phyloP scores from a whole-genome alignment of 23 red algal species.

The Porphyridium purpureum region DNA sequence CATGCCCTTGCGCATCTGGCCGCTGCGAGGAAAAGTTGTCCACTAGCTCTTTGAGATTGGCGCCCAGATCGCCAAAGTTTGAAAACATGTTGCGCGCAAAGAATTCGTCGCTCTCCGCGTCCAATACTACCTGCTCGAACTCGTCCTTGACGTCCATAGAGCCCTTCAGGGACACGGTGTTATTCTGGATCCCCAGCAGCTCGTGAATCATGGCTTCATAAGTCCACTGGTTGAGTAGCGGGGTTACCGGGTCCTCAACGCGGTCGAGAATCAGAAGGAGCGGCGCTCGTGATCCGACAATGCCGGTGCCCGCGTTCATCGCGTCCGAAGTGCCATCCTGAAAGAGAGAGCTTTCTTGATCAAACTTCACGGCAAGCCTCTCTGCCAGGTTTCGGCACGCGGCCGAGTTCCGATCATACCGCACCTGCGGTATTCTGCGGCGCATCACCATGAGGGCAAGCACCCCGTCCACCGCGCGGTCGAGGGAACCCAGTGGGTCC shows the following conservation, averaged over 20 bases:
- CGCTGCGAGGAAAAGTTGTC: conserved; percentile 76
- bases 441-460: conserved; percentile 26
- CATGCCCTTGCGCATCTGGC: neutral
- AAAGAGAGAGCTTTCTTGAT: conserved; percentile 61
- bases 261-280: conserved; percentile 77
- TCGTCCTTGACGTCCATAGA: conserved; percentile 33
- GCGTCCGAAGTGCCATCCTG: too few relatives aligned
- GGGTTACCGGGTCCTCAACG: conserved; percentile 83
- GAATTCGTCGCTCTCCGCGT: conserved; percentile 46
- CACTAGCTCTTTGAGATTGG: conserved; percentile 48
- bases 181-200: conserved; percentile 54
- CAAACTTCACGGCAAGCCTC: conserved; percentile 60
- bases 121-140: conserved; percentile 46
- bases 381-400: conserved; percentile 41
- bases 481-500: conserved; percentile 38
- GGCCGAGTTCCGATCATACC: conserved; percentile 23
- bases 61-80: conserved; percentile 93
- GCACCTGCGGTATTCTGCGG: conserved; percentile 28
- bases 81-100: conserved; percentile 50
- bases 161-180: conserved; percentile 37
- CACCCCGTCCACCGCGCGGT: conserved; percentile 76
- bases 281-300: neutral
- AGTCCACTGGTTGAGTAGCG: conserved; percentile 97
- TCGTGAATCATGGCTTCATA: conserved; percentile 98
- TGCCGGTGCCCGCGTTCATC: neutral